phyloP scores from a whole-genome alignment of 768 basidiomycete genomes.

The Suillus subaureus region DNA sequence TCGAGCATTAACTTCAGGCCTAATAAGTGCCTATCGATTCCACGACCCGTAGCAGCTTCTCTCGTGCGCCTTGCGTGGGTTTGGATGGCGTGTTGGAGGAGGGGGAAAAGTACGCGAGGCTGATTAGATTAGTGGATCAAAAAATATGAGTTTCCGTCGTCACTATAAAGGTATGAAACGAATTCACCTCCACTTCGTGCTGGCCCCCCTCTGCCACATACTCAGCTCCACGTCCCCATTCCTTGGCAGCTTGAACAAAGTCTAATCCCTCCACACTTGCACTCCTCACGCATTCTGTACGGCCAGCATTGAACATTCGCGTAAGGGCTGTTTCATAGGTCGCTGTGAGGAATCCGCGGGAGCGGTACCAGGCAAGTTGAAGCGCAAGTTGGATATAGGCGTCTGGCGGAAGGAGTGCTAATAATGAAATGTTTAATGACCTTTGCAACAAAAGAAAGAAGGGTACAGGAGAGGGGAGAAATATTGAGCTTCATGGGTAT shows the following conservation, averaged over 20 bases:
- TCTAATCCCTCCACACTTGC: slow-evolving; percentile 67
- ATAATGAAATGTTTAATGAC: background rate
- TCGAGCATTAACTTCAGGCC: slow-evolving; percentile 72
- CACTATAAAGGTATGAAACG: background rate
- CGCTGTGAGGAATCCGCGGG: slow-evolving; percentile 76
- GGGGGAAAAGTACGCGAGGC: slow-evolving; percentile 37
- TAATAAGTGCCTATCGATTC: slow-evolving; percentile 90
- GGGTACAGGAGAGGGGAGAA: background rate
- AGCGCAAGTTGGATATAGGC: slow-evolving; percentile 90
- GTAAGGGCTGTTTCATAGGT: slow-evolving; percentile 95
- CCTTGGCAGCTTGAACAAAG: slow-evolving; percentile 22
- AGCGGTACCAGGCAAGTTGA: slow-evolving; percentile 88
- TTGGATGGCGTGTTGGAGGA: slow-evolving; percentile 68
- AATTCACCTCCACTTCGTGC: background rate
- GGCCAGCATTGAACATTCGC: slow-evolving; percentile 80
- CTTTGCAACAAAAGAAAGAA: background rate
- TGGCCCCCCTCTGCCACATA: background rate
- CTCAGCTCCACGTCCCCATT: slow-evolving; percentile 3
- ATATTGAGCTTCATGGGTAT: background rate
- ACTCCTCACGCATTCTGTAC: slow-evolving; percentile 78
- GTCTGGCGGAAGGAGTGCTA: slow-evolving; percentile 68
- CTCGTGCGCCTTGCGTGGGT: slow-evolving; percentile 74
- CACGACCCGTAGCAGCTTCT: slow-evolving; percentile 77
- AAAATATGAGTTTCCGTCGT: background rate
- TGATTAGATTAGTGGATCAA: slow-evolving; percentile 15